Evolutionary conservation across 2,329 filamentous ascomycete genomes (phyloP).

Genomic region (Cercospora sesami): DNA sequence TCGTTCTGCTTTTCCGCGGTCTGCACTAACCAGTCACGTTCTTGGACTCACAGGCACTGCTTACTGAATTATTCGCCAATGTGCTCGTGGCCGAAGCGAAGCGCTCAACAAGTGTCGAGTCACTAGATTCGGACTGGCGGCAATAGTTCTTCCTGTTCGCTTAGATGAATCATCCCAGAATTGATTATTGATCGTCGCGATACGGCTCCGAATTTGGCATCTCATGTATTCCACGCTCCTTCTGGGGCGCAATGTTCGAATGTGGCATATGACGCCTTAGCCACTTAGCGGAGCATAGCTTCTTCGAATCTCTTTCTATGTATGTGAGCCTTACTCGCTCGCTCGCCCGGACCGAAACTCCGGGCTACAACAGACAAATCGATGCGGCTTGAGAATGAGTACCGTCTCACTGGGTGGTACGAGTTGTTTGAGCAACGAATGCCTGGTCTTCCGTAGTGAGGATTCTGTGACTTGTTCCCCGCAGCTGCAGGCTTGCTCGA

Average conservation of each 20-base stretch:
- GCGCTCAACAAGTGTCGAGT: neutral
- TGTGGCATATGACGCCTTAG: neutral
- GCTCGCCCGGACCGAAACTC: neutral
- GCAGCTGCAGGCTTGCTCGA: neutral
- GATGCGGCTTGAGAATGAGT: neutral
- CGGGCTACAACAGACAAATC: neutral
- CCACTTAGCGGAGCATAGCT: neutral
- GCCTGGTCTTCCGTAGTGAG: neutral
- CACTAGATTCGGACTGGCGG: neutral
- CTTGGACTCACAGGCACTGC: too few species aligned
- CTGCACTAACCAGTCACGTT: too few species aligned
- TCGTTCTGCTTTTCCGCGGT: too few species aligned
- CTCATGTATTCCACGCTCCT: neutral
- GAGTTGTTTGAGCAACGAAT: neutral
- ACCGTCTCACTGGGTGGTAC: neutral
- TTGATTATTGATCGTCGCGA: neutral
- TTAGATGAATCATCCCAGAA: neutral
- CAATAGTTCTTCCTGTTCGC: neutral
- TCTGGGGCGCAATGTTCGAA: neutral
- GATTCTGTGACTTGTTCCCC: neutral
- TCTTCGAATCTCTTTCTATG: neutral
- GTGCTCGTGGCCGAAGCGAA: neutral
- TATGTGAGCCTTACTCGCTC: neutral
- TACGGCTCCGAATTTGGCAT: neutral
- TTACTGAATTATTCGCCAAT: too few species aligned